Conservation (phyloP, 164 flowering plant genomes). For the Kingdonia uniflora region DNA sequence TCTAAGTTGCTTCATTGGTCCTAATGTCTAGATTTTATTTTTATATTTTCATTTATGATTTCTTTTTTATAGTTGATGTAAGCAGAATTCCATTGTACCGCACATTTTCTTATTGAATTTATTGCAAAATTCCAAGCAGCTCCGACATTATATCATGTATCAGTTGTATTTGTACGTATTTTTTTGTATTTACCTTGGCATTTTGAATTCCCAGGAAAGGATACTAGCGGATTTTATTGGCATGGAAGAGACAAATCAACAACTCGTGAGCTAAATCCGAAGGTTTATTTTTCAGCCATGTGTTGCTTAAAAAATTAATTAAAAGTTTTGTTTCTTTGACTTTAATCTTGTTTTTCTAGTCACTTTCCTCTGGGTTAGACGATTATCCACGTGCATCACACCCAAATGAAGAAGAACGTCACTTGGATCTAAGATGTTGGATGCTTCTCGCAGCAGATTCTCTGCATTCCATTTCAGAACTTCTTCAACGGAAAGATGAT, state of each 20-base stretch:
- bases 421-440: conserved; percentile 97
- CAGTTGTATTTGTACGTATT: too few species aligned
- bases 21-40: too few species aligned
- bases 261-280: conserved; percentile 74
- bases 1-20: too few species aligned
- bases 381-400: conserved; percentile 99
- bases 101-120: too few species aligned
- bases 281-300: conserved; percentile 31
- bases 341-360: conserved; percentile 30
- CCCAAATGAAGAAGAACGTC: conserved; percentile 89
- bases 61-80: too few species aligned
- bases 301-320: background rate
- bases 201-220: conserved; percentile 43
- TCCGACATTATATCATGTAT: too few species aligned
- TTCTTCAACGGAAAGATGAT: conserved; percentile 28
- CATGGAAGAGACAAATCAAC: conserved; percentile 85
- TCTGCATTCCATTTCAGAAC: conserved; percentile 57
- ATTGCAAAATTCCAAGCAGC: too few species aligned
- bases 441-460: conserved; percentile 90
- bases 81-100: too few species aligned
- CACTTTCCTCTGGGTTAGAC: conserved; percentile 87
- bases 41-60: too few species aligned
- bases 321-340: background rate
- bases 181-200: too few species aligned
- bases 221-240: conserved; percentile 64